phyloP scores from a whole-genome alignment of 139 green algal genomes.

The Chlamydomonas eustigma region DNA sequence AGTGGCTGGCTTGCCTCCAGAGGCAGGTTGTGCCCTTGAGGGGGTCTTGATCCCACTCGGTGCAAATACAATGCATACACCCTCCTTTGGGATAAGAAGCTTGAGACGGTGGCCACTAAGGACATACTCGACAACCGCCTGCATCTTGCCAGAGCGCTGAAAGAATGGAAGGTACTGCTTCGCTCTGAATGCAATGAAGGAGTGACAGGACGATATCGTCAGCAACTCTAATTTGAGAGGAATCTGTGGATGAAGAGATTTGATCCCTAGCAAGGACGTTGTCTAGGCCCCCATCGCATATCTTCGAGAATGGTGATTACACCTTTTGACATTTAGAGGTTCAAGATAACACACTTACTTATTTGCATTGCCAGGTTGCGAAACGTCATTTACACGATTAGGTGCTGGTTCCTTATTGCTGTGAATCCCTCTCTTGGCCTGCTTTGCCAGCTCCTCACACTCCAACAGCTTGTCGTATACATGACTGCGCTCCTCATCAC shows the following conservation, averaged over 20 bases:
- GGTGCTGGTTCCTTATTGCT: slow-evolving; percentile 65
- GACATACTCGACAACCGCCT: slow-evolving; percentile 80
- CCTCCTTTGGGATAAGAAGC: slow-evolving; percentile 83
- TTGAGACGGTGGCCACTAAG: slow-evolving; percentile 77
- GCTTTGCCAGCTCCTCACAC: slow-evolving; percentile 70
- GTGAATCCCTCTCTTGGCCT: slow-evolving; percentile 70
- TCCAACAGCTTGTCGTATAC: slow-evolving; percentile 88
- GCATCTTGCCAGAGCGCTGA: slow-evolving; percentile 68
- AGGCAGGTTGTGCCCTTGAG: slow-evolving; percentile 36
- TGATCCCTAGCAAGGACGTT: no score
- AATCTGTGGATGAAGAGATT: no score
- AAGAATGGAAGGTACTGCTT: slow-evolving; percentile 94
- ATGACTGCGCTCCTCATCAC: slow-evolving; percentile 60
- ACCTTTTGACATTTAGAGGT: neutral
- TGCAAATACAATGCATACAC: slow-evolving; percentile 81
- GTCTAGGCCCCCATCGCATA: no score
- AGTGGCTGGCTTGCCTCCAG: slow-evolving; percentile 41
- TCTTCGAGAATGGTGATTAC: no score
- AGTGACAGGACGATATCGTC: no score
- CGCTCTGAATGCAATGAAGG: slow-evolving; percentile 35
- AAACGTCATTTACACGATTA: slow-evolving; percentile 86
- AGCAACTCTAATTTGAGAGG: no score
- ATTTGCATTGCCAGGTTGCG: slow-evolving; percentile 46
- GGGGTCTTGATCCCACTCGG: slow-evolving; percentile 77
- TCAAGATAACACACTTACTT: slow-evolving; percentile 12